Evolutionary conservation across 139 green algal species (phyloP), one percentile per base, ranked within the genome.

Genomic region (Nannochloris sp.): DNA sequence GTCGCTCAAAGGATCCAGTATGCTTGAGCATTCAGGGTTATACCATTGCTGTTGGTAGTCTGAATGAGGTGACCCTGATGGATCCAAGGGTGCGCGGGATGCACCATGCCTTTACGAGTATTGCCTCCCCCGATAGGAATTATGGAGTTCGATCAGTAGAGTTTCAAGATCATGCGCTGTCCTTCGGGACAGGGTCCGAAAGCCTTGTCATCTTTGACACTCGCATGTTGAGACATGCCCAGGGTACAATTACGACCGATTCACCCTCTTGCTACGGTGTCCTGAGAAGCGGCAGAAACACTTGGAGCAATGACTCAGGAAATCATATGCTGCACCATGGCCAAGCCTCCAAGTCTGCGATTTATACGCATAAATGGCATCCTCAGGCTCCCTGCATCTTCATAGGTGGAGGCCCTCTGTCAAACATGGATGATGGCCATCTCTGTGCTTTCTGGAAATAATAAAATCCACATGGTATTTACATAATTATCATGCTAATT

Each of bases 331-430:
- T 12, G 8, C 9, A 40, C 34, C 1, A 40, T 40, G 34, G 34
- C 8, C 34, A 40, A 40, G 2, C 8, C 34, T 40, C 83, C 4
- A 44, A 54, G 31, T 70, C 85, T 55, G 82, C 82, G 9, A 77
- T 75, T 51, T 86, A 88, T 56, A 67, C 81, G 1, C 82, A 88
- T 46, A 55, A 56, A 29, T 88, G 82, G 82, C 81, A 88, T 67
- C 56, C 69, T 14, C 64, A 58, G n/a, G 34, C 53, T 15, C 73
- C 73, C 5, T 60, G 76, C 9, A 62, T 88, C 12, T 76, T 87
- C n/a, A 58, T 50, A 6, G 70, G 67, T 54, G 82, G 82, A 6
- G 82, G 82, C 4, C 82, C 82, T 1, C 69, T 88, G 11, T 67
- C 82, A 7, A 83, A 66, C 57, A 82, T 57, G 23, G 49, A 25